Evolutionary conservation across 78 protist genomes (phyloP), one percentile per base, ranked within the genome.

Genomic region (slime mould (Dictyostelium discoideum)): DNA sequence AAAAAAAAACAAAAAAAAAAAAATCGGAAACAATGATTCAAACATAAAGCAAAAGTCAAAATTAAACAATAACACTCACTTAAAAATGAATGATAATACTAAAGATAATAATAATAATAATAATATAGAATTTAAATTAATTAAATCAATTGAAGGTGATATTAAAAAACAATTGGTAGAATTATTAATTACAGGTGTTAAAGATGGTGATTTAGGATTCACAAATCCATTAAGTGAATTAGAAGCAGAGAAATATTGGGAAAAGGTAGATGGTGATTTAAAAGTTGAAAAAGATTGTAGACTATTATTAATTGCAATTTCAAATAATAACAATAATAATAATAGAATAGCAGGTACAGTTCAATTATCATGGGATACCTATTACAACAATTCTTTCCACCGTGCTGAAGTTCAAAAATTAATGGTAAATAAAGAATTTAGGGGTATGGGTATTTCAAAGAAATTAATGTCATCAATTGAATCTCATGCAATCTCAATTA

Each of bases 391-490:
- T 37, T 6, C n/a, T 32, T 37, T 37, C 37, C 81, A 74, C 37
- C 42, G 81, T 37, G 81, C 81, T 14, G 81, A 74, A 5, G 81
- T 74, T 74, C 81, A 74, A 37, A 74, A 74, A 37, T 5, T 74
- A 37, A 74, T 74, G 42, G 81, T 74, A 5, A 37, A 37, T 16
- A 74, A 29, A 26, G 39, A 74, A 5, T 74, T 74, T 74, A 74
- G 81, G 18, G 81, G 81, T 14, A 74, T 37, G 5, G 81, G 81
- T 16, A 37, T 74, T 11, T 26, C 81, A 74, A 74, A 37, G 24
- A 74, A 18, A 37, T 18, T 74, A 37, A 37, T 74, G 81, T 26
- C 22, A 37, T 37, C 44, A 7, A 37, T 74, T 37, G 81, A 74
- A 37, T 29, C 22, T 37, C 40, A 37, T 74, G 81, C 81, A 37